phyloP scores from a whole-genome alignment of 352 stramenopile species.

The Globisporangium alternatum region DNA sequence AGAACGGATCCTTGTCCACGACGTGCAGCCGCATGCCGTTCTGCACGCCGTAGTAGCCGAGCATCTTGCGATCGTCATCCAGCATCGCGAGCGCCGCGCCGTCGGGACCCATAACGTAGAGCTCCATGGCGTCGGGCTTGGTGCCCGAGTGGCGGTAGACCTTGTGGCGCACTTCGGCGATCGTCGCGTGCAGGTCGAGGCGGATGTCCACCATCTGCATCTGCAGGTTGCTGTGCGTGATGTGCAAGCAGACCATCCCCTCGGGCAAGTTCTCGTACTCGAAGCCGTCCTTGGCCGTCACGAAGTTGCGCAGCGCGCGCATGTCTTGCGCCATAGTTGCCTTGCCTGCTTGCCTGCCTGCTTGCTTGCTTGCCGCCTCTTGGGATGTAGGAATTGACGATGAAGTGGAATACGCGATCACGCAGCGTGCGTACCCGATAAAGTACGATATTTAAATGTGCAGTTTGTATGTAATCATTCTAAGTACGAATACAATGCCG shows the following conservation, averaged over 20 bases:
- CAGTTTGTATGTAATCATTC: not conserved
- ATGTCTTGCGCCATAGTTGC: conserved; percentile 68
- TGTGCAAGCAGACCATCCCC: conserved; percentile 92
- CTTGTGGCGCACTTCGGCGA: conserved; percentile 88
- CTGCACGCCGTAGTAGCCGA: conserved; percentile 91
- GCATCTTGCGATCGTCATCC: conserved; percentile 76
- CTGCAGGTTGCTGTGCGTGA: conserved; percentile 97
- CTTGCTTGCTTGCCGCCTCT: conserved; percentile 9
- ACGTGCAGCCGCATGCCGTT: conserved; percentile 95
- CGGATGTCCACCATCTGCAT: conserved; percentile 97
- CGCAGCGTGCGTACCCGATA: not conserved
- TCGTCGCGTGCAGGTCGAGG: conserved; percentile 91
- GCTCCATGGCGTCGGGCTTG: conserved; percentile 86
- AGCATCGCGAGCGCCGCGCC: conserved; percentile 44
- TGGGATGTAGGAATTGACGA: not conserved
- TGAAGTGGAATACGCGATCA: not conserved
- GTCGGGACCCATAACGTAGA: conserved; percentile 59
- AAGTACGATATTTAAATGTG: conserved; percentile 21
- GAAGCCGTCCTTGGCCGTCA: conserved; percentile 81
- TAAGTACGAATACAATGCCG: conserved; percentile 7
- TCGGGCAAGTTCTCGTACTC: conserved; percentile 87
- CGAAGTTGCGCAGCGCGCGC: conserved; percentile 66
- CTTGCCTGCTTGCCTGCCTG: not conserved
- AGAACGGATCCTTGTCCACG: conserved; percentile 96
- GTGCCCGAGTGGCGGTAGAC: conserved; percentile 96